A percentile compares a stretch with the other conserved stretches of the same genome.
Evolutionary conservation across 129 eudicot species (phyloP).

Genomic region (Saussurea involucrata): DNA sequence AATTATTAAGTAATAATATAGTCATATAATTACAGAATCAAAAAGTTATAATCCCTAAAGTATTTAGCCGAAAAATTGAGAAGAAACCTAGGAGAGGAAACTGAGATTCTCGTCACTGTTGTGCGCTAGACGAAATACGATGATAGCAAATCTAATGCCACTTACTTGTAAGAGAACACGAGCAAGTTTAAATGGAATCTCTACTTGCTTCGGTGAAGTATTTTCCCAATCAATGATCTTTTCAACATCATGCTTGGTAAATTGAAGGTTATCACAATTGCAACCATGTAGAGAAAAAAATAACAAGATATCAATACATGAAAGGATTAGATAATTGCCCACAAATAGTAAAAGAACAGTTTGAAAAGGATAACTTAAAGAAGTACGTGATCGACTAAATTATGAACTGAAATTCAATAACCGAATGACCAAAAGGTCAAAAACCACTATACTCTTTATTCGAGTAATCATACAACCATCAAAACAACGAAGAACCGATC

Average conservation of each 20-base stretch:
- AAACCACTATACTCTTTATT: neutral
- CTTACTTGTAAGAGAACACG: constrained; percentile 93
- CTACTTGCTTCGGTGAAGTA: constrained; percentile 91
- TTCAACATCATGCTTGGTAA: constrained; percentile 84
- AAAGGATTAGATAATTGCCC: neutral
- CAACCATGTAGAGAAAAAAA: constrained; percentile 9
- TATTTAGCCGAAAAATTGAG: too few relatives aligned
- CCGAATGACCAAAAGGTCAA: neutral
- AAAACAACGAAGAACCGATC: constrained; percentile 13
- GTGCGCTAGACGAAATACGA: too few relatives aligned
- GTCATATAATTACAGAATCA: too few relatives aligned
- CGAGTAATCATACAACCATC: neutral
- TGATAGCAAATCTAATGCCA: neutral
- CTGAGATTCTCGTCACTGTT: too few relatives aligned
- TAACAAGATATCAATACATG: neutral
- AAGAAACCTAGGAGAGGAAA: too few relatives aligned
- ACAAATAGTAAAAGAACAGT: neutral
- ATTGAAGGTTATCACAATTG: constrained; percentile 95
- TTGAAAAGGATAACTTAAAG: neutral
- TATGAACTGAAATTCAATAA: neutral
- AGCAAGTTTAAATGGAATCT: constrained; percentile 99
- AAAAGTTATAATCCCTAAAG: too few relatives aligned
- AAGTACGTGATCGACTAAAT: neutral
- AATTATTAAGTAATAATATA: too few relatives aligned
- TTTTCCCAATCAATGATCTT: constrained; percentile 99